Evolutionary conservation across 805 yeast species (phyloP).

Genomic region (Nadsonia fulvescens): DNA sequence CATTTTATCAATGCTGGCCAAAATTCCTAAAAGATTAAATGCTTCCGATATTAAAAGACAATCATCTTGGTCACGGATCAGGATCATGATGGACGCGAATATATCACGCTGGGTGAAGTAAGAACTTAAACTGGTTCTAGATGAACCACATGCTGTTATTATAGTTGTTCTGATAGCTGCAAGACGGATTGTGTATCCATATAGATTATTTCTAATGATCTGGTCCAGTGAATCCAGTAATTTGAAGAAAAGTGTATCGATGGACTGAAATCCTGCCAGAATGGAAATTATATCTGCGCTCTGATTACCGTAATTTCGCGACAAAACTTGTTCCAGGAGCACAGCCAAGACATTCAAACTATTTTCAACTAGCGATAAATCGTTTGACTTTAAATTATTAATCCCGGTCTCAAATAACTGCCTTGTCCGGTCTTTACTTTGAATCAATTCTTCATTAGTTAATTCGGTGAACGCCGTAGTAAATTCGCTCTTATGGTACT

Average conservation of each 20-base stretch:
- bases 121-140: slow-evolving; percentile 18
- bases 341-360: slow-evolving; percentile 12
- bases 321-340: slow-evolving; percentile 14
- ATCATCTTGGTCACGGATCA: slow-evolving; percentile 15
- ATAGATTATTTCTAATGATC: slow-evolving; percentile 11
- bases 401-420: slow-evolving; percentile 13
- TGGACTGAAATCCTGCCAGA: slow-evolving; percentile 20
- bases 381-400: slow-evolving; percentile 8
- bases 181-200: slow-evolving; percentile 9
- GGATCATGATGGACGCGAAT: slow-evolving; percentile 19
- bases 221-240: slow-evolving; percentile 14
- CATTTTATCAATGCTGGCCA: slow-evolving; percentile 20
- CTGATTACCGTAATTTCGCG: slow-evolving; percentile 13
- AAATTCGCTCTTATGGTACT: slow-evolving; percentile 7
- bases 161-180: slow-evolving; percentile 16
- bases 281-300: slow-evolving; percentile 17
- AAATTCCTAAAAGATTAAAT: slow-evolving; percentile 19
- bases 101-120: slow-evolving; percentile 20
- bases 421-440: slow-evolving; percentile 5
- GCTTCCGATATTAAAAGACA: slow-evolving; percentile 18
- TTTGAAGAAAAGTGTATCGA: slow-evolving; percentile 16
- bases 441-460: slow-evolving; percentile 1
- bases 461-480: slow-evolving; percentile 2
- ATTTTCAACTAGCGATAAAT: slow-evolving; percentile 10
- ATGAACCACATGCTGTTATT: slow-evolving; percentile 16